These are phyloP conservation scores for Recurvomyces mirabilis DNA, from an alignment of 495 filamentous ascomycete genomes.

Conservation along the genomic window DNA sequence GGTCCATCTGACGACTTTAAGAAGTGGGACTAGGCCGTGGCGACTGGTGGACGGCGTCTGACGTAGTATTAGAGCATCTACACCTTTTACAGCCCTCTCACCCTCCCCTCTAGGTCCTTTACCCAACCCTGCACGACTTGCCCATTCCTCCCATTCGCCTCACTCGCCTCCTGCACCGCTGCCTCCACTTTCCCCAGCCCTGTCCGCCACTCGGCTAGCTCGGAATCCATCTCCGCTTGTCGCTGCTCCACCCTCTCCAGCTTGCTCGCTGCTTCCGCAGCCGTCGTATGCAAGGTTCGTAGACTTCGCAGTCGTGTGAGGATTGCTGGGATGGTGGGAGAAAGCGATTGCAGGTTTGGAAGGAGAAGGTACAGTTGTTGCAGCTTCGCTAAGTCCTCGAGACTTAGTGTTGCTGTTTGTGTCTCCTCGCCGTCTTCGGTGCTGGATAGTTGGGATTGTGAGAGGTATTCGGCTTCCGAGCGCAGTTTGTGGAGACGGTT, in stretches of 20 bases:
- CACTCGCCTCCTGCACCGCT: slow-evolving; percentile 55
- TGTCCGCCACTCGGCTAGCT: slow-evolving; percentile 78
- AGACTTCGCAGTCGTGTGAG: slow-evolving; percentile 78
- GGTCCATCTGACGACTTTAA: too few relatives aligned
- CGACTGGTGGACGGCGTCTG: too few relatives aligned
- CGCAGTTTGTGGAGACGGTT: slow-evolving; percentile 59
- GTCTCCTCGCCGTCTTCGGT: slow-evolving; percentile 15
- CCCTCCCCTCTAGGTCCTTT: slow-evolving; percentile 57
- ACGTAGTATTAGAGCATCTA: too few relatives aligned
- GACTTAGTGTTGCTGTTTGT: background rate
- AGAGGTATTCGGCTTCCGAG: slow-evolving; percentile 61
- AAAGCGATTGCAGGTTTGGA: slow-evolving; percentile 75
- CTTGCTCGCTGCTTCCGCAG: slow-evolving; percentile 70
- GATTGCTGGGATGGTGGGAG: slow-evolving; percentile 73
- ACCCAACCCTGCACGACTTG: slow-evolving; percentile 79
- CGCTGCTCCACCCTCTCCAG: slow-evolving; percentile 64
- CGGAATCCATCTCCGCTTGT: slow-evolving; percentile 70
- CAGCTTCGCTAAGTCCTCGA: slow-evolving; percentile 9
- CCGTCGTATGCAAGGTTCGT: slow-evolving; percentile 73
- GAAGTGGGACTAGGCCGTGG: too few relatives aligned
- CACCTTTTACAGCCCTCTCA: slow-evolving; percentile 5
- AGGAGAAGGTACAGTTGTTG: slow-evolving; percentile 67
- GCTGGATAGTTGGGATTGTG: slow-evolving; percentile 4
- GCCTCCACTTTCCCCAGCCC: slow-evolving; percentile 68
- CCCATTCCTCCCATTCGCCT: slow-evolving; percentile 63